These are phyloP conservation scores for Cystoisospora suis DNA, from an alignment of 169 alveolate species.

Conservation along the genomic window DNA sequence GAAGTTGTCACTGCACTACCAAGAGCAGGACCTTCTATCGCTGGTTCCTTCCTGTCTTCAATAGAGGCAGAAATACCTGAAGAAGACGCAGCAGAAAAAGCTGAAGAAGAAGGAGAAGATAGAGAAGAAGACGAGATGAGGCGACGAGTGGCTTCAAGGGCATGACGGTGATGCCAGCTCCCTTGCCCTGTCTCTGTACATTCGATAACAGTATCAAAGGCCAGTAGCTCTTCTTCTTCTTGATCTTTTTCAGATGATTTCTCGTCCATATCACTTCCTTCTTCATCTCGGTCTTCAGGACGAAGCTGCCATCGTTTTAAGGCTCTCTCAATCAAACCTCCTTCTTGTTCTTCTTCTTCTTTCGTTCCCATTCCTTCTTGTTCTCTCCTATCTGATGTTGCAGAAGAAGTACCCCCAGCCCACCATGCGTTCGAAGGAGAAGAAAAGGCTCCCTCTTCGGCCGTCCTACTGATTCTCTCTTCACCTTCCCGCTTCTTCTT, in stretches of 20 bases:
- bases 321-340: too few relatives aligned
- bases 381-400: not conserved
- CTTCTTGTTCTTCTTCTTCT: too few relatives aligned
- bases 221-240: not conserved
- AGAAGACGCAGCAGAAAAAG: too few relatives aligned
- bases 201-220: not conserved
- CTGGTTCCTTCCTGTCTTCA: too few relatives aligned
- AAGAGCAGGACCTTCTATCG: too few relatives aligned
- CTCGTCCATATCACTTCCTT: too few relatives aligned
- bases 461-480: not conserved
- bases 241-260: too few relatives aligned
- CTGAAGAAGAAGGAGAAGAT: not conserved
- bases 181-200: slow-evolving; percentile 17
- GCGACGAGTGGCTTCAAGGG: not conserved
- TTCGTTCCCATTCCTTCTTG: not conserved
- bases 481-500: not conserved
- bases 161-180: slow-evolving; percentile 12
- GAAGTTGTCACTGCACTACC: too few relatives aligned
- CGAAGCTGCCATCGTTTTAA: too few relatives aligned
- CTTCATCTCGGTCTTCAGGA: too few relatives aligned
- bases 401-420: not conserved
- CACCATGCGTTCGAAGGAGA: not conserved
- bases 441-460: not conserved
- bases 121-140: not conserved
- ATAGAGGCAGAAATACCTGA: too few relatives aligned